Evolutionary conservation across 441 rosid genomes (phyloP), one percentile per base, ranked within the genome.

Genomic region (Erysimum cheiri): DNA sequence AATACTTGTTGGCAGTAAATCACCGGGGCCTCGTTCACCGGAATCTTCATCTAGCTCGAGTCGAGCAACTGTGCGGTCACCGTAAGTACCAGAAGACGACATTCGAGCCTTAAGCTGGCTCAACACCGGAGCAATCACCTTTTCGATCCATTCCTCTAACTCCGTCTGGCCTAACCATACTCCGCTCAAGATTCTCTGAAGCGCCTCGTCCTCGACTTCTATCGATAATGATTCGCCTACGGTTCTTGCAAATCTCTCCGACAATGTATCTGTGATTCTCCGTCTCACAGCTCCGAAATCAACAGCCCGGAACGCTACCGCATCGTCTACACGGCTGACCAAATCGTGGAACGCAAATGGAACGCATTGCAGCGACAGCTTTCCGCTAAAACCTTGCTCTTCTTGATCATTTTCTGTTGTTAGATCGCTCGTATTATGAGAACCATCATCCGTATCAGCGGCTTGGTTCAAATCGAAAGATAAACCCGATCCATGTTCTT

Each of bases 401-500:
- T 75, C 87, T 94, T 64, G 87, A 44, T 90, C 99, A 5, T 86
- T 87, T 36, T 94, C 94, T n/a, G 83, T 70, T 0, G 99, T 95
- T 33, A 95, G 81, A 77, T 88, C 98, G 17, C 99, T 88, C 4
- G 98, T 92, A 54, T 90, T 92, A 61, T 67, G 85, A 4, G 97
- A 88, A 8, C 96, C 97, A 28, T 88, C 91, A 14, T 85, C 89
- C 11, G 80, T 87, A 28, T 72, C 76, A 80, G 83, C 97, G 3
- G 90, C 82, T 79, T 88, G 92, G 47, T 95, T 95, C 62, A 95
- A 81, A 75, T 95, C 99, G 4, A 95, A 90, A 11, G 90, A 68
- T 8, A 86, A 64, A 1, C 74, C 67, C n/a, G 71, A 63, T 33
- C 79, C 79, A 4, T 64, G 67, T 61, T 89, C 90, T 76, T 77